A percentile compares a stretch with the other conserved stretches of the same genome.
Conservation (phyloP, 805 yeast genomes). For the Saccharomycopsis sp. region DNA sequence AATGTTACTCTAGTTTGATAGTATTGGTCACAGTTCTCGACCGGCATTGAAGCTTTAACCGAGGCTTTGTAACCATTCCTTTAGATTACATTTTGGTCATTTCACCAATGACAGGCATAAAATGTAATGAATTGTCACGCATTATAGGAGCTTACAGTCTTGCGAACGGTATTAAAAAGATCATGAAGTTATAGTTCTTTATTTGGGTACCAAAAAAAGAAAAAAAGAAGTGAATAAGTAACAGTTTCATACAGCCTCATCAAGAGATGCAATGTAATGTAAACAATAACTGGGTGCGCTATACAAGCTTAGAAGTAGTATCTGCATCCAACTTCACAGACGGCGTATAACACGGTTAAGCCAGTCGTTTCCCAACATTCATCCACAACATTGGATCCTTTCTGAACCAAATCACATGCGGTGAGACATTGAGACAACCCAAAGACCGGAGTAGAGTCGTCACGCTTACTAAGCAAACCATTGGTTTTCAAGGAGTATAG, state of each 20-base stretch:
- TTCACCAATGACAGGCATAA: too few relatives aligned
- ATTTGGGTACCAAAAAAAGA: too few relatives aligned
- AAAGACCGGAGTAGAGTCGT: slow-evolving; percentile 1
- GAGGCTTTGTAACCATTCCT: too few relatives aligned
- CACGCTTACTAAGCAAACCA: not conserved
- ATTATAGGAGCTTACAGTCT: too few relatives aligned
- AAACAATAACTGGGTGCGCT: not conserved
- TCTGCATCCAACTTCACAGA: slow-evolving; percentile 20
- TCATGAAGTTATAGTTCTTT: too few relatives aligned
- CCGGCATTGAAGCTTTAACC: too few relatives aligned
- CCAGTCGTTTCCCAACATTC: slow-evolving; percentile 20
- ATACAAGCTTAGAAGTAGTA: not conserved
- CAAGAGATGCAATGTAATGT: not conserved
- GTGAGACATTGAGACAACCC: slow-evolving; percentile 14
- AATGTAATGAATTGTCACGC: too few relatives aligned
- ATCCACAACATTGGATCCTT: slow-evolving; percentile 16
- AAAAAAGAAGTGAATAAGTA: not conserved
- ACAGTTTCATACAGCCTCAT: not conserved
- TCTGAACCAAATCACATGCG: slow-evolving; percentile 14
- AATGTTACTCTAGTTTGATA: too few relatives aligned
- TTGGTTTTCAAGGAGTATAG: slow-evolving; percentile 8
- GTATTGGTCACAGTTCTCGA: too few relatives aligned
- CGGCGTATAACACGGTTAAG: slow-evolving; percentile 20
- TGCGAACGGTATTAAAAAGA: too few relatives aligned
- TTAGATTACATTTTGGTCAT: too few relatives aligned